Base-by-base conservation (phyloP, 345 rosid species). In the Eucalyptus tenuipes region DNA sequence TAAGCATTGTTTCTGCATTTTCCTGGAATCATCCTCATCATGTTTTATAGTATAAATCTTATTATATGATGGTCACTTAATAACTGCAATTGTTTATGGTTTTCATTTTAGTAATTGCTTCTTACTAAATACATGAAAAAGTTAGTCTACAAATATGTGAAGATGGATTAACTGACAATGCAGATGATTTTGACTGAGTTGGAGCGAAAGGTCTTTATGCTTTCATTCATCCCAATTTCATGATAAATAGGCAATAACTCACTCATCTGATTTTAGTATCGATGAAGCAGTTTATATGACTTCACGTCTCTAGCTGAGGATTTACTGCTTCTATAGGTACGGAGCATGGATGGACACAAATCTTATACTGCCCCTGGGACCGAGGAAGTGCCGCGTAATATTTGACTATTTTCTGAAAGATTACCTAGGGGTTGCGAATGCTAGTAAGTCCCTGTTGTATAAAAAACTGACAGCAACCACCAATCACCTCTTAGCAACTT, bases 311-410 rank as follows among this genome's bases (percentile, higher is more conserved):
- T 44, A 44, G 47, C 3, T 25, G 24, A 49, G 55, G 55, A 31
- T 61, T 82, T 42, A 25, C 33, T 57, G 29, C 42, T 33, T 49
- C 86, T 85, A 3, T 57, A 96, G 98, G 90, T 96, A 97, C 87
- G 99, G 99, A 90, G 96, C 99, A 86, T 96, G 99, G 98, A 95
- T 97, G 97, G 97, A 97, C 93, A 96, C 99, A 64, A 97, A 97
- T 92, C 94, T 95, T 89, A 96, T 94, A 53, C 87, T 95, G 85
- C 99, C 99, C 5, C 89, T 93, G 86, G 99, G 95, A 88, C 96
- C 96, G 50, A 89, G 91, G 88, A 96, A 90, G 90, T 95, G 99
- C 92, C 91, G 89, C 80, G 98, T 96, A 53, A 92, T 96, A 90
- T 96, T 97, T 85, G 97, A 96, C 93, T 96, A 96, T 89, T 96